Evolutionary conservation across 2,329 filamentous ascomycete genomes (phyloP).

Genomic region (Cadophora luteo-olivacea): DNA sequence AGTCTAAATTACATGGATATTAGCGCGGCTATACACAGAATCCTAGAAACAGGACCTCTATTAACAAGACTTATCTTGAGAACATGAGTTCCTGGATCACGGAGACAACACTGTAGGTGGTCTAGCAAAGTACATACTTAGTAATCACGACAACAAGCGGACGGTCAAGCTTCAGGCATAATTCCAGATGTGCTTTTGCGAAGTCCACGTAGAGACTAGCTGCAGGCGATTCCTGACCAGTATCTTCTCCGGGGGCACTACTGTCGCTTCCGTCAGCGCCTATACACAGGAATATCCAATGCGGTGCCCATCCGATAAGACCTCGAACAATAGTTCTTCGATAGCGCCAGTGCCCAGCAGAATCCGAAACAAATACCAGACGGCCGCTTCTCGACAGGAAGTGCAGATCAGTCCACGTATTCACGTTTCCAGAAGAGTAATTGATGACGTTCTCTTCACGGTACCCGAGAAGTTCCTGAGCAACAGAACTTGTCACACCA

Average conservation of each 20-base stretch:
- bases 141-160: slow-evolving; percentile 86
- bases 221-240: slow-evolving; percentile 57
- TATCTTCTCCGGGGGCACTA: slow-evolving; percentile 50
- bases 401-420: slow-evolving; percentile 95
- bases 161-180: slow-evolving; percentile 81
- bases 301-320: slow-evolving; percentile 93
- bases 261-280: slow-evolving; percentile 75
- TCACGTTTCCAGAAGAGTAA: slow-evolving; percentile 84
- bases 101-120: neutral
- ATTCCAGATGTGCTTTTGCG: slow-evolving; percentile 78
- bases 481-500: slow-evolving; percentile 91
- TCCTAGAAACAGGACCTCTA: neutral
- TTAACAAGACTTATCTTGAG: too few species aligned
- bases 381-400: slow-evolving; percentile 75
- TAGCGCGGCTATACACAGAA: neutral
- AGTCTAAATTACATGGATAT: slow-evolving; percentile 47
- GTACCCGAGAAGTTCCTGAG: slow-evolving; percentile 93
- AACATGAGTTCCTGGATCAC: neutral
- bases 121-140: slow-evolving; percentile 54
- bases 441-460: slow-evolving; percentile 70
- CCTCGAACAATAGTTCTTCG: slow-evolving; percentile 87
- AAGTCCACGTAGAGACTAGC: slow-evolving; percentile 69
- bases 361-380: slow-evolving; percentile 88
- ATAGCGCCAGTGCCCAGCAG: slow-evolving; percentile 89
- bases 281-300: slow-evolving; percentile 91